Conservation (phyloP, 148 eudicot genomes). For the Camellia granthamiana region DNA sequence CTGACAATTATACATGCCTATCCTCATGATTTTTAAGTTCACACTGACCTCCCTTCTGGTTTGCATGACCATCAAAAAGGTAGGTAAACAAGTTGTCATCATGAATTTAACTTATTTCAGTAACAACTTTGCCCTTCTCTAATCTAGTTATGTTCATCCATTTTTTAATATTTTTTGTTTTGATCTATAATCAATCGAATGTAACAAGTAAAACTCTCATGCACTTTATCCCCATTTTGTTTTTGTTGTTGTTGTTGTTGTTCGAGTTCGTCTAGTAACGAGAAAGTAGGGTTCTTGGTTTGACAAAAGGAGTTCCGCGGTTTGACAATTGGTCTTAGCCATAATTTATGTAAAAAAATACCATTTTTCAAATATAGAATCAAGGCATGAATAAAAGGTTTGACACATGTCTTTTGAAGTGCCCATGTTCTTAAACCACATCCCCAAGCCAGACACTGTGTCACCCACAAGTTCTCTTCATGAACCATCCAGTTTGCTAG, state of each 20-base stretch:
- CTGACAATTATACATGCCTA: background rate
- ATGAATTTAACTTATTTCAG: background rate
- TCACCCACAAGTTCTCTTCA: too few relatives aligned
- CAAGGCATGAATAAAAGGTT: background rate
- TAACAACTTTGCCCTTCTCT: background rate
- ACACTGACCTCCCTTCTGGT: conserved; percentile 3
- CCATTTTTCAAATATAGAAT: background rate
- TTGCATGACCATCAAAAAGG: background rate
- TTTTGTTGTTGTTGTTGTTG: too few relatives aligned
- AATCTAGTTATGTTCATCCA: background rate
- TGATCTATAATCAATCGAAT: background rate
- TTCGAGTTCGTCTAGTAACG: too few relatives aligned
- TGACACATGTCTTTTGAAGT: background rate
- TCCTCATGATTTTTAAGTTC: conserved; percentile 2
- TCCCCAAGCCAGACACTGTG: too few relatives aligned
- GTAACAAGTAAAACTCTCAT: background rate
- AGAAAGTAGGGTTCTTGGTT: too few relatives aligned
- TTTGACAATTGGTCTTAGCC: background rate
- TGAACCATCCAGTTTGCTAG: too few relatives aligned
- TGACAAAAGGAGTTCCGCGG: too few relatives aligned
- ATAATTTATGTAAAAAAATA: background rate
- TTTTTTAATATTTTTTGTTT: background rate
- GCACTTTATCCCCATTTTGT: background rate
- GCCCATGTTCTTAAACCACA: too few relatives aligned
- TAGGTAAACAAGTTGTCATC: background rate